Evolutionary conservation across 2,329 filamentous ascomycete species (phyloP).

Genomic region (Fusarium sp.): DNA sequence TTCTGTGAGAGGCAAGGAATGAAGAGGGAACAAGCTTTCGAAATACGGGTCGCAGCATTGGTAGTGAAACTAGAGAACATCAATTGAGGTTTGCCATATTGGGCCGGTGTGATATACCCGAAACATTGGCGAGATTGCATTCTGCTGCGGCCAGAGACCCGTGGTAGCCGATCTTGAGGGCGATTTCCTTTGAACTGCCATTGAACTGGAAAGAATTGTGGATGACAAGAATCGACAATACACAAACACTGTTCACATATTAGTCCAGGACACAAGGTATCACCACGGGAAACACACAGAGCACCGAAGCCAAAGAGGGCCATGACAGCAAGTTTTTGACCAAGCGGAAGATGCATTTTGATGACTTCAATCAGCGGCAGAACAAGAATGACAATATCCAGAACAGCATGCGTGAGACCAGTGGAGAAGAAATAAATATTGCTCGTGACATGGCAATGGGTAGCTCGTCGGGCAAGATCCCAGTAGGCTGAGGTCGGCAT

Average conservation of each 20-base stretch:
- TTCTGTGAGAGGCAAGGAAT: slow-evolving; percentile 9
- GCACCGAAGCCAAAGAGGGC: slow-evolving; percentile 43
- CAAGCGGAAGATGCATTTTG: slow-evolving; percentile 40
- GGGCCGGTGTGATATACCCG: slow-evolving; percentile 16
- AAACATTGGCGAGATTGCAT: slow-evolving; percentile 41
- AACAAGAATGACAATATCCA: slow-evolving; percentile 46
- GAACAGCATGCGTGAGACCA: slow-evolving; percentile 41
- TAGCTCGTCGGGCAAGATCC: slow-evolving; percentile 38
- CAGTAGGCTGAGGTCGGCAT: slow-evolving; percentile 46
- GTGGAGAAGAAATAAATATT: slow-evolving; percentile 45
- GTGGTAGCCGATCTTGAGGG: slow-evolving; percentile 36
- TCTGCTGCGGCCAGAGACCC: slow-evolving; percentile 42
- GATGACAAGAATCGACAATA: slow-evolving; percentile 40
- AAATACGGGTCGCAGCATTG: slow-evolving; percentile 29
- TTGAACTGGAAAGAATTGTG: slow-evolving; percentile 30
- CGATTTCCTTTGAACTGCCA: slow-evolving; percentile 31
- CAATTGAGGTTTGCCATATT: accelerated
- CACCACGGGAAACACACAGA: slow-evolving; percentile 28
- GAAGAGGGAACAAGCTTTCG: slow-evolving; percentile 12
- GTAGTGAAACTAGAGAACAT: slow-evolving; percentile 18
- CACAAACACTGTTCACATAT: slow-evolving; percentile 17
- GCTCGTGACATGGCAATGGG: slow-evolving; percentile 43
- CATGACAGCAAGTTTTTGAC: slow-evolving; percentile 43
- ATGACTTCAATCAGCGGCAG: slow-evolving; percentile 45
- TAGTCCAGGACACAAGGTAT: background rate